These are phyloP conservation scores for Calonectria henricotiae DNA, from an alignment of 2,329 filamentous ascomycete species.

Conservation along the genomic window DNA sequence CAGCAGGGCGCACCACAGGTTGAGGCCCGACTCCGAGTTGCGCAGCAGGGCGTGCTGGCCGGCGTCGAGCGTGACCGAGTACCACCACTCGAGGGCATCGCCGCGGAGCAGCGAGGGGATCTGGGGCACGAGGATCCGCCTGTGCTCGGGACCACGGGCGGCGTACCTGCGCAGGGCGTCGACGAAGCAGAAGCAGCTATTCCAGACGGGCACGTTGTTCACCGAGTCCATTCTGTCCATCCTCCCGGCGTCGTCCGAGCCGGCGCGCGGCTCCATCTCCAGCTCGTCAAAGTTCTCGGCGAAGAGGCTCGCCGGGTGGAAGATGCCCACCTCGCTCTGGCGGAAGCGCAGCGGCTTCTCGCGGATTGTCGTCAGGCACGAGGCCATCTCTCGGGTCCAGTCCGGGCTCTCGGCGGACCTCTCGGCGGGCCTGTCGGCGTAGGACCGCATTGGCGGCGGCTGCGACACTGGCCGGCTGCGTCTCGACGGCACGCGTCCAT, in stretches of 20 bases:
- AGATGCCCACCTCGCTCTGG: slow-evolving; percentile 23
- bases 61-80: slow-evolving; percentile 18
- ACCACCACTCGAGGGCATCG: slow-evolving; percentile 18
- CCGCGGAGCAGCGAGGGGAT: slow-evolving; percentile 19
- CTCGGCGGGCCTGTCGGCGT: background rate
- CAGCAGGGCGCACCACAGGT: slow-evolving; percentile 11
- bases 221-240: background rate
- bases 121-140: slow-evolving; percentile 17
- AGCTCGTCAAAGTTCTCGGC: slow-evolving; percentile 22
- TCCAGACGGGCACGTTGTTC: slow-evolving; percentile 21
- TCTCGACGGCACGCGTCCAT: slow-evolving; percentile 1
- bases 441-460: slow-evolving; percentile 4
- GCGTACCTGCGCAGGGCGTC: slow-evolving; percentile 18
- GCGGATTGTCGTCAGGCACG: slow-evolving; percentile 17
- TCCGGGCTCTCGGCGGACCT: slow-evolving; percentile 12
- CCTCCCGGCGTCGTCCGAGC: background rate
- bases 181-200: slow-evolving; percentile 20
- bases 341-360: slow-evolving; percentile 18
- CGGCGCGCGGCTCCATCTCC: slow-evolving; percentile 16
- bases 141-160: slow-evolving; percentile 11
- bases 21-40: slow-evolving; percentile 11
- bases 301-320: slow-evolving; percentile 19
- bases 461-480: background rate
- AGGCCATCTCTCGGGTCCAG: slow-evolving; percentile 14
- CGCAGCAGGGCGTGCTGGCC: slow-evolving; percentile 10